Evolutionary conservation across 768 basidiomycete species (phyloP).

Genomic region (Trametes elegans): DNA sequence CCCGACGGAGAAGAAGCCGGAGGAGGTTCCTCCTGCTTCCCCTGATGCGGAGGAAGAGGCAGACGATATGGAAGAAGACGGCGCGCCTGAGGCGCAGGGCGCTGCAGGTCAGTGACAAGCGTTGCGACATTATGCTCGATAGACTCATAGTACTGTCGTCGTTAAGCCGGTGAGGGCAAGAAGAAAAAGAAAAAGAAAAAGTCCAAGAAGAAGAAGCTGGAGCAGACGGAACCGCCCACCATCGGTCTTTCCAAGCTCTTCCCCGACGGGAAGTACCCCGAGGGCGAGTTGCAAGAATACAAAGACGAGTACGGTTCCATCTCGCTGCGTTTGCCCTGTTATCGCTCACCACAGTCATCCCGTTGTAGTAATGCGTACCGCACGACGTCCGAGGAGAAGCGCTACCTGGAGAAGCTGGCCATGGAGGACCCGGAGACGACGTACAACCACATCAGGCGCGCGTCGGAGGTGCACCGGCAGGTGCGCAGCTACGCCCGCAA

Average conservation of each 20-base stretch:
- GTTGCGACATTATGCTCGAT: not conserved
- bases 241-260: constrained; percentile 88
- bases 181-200: constrained; percentile 97
- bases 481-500: constrained; percentile 82
- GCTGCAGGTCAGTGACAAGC: constrained; percentile 22
- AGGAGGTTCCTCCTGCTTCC: constrained; percentile 22
- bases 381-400: constrained; percentile 87
- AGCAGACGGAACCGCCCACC: constrained; percentile 91
- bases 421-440: constrained; percentile 81
- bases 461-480: constrained; percentile 94
- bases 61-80: constrained; percentile 30
- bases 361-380: constrained; percentile 78
- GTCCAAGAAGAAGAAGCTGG: constrained; percentile 71
- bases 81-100: constrained; percentile 19
- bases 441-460: constrained; percentile 87
- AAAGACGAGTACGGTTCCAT: constrained; percentile 73
- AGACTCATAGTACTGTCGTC: not conserved
- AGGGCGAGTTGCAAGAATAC: constrained; percentile 90
- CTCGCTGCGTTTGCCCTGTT: not conserved
- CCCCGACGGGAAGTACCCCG: constrained; percentile 82
- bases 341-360: not conserved
- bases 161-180: constrained; percentile 48
- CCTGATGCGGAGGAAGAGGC: constrained; percentile 26
- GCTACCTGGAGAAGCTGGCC: constrained; percentile 72
- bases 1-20: constrained; percentile 17